Evolutionary conservation across 129 eudicot species (phyloP).

Genomic region (Solidago caesia): DNA sequence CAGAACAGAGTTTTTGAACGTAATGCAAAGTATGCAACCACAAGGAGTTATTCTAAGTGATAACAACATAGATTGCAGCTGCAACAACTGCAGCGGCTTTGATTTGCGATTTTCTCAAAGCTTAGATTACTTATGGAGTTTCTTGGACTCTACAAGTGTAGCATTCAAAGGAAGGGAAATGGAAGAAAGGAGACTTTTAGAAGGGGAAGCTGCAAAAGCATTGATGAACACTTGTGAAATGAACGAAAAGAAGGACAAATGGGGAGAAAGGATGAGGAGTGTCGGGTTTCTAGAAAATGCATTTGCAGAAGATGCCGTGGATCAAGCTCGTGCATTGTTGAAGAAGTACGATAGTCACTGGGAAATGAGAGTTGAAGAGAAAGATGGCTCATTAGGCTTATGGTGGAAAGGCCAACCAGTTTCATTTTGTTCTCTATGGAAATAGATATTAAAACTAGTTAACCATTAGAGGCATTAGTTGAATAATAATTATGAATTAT

Average conservation of each 20-base stretch:
- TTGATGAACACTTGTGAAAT: slow-evolving; percentile 57
- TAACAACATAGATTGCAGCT: slow-evolving; percentile 64
- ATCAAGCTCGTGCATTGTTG: slow-evolving; percentile 70
- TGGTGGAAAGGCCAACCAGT: slow-evolving; percentile 82
- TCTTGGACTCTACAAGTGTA: slow-evolving; percentile 75
- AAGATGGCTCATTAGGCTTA: slow-evolving; percentile 53
- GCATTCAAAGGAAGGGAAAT: slow-evolving; percentile 81
- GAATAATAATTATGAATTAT: slow-evolving; percentile 15
- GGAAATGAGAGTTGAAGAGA: slow-evolving; percentile 72
- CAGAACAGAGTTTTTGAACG: slow-evolving; percentile 60
- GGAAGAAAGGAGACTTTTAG: slow-evolving; percentile 74
- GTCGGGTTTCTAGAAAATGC: slow-evolving; percentile 50
- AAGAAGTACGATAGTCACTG: slow-evolving; percentile 77
- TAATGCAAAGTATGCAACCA: slow-evolving; percentile 56
- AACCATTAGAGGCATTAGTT: slow-evolving; percentile 10
- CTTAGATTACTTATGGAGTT: slow-evolving; percentile 67
- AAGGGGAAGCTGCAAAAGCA: slow-evolving; percentile 75
- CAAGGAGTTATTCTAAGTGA: slow-evolving; percentile 66
- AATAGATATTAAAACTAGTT: slow-evolving; percentile 33
- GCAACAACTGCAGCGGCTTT: slow-evolving; percentile 53
- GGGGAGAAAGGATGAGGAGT: slow-evolving; percentile 72
- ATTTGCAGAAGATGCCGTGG: slow-evolving; percentile 62
- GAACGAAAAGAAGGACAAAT: slow-evolving; percentile 74
- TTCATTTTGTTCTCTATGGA: slow-evolving; percentile 82
- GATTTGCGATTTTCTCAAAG: slow-evolving; percentile 51